phyloP scores from a whole-genome alignment of 176 grass and related monocot species.

The Zoysia japonica region DNA sequence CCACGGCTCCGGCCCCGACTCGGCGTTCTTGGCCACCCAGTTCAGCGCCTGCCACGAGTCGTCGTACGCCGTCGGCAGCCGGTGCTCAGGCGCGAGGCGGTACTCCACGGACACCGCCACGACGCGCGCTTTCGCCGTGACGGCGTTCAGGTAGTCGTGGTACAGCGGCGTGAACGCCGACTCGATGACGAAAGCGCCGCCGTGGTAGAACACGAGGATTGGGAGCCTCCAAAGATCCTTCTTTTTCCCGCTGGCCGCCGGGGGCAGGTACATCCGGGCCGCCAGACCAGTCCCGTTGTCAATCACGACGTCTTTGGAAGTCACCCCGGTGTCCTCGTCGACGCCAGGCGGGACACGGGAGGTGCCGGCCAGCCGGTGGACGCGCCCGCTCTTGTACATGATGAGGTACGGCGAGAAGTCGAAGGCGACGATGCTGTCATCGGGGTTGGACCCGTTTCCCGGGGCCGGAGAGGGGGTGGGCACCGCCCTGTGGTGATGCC shows the following conservation, averaged over 20 bases:
- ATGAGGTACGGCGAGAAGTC: slow-evolving; percentile 68
- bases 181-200: slow-evolving; percentile 82
- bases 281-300: slow-evolving; percentile 37
- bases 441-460: slow-evolving; percentile 45
- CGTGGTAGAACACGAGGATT: slow-evolving; percentile 66
- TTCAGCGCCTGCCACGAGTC: slow-evolving; percentile 72
- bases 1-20: slow-evolving; percentile 56
- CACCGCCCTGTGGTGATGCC: slow-evolving; percentile 14
- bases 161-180: slow-evolving; percentile 82
- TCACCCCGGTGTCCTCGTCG: slow-evolving; percentile 50
- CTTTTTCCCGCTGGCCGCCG: background rate
- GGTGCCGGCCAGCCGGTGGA: slow-evolving; percentile 50
- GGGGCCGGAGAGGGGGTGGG: slow-evolving; percentile 1
- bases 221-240: slow-evolving; percentile 39
- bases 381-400: slow-evolving; percentile 66
- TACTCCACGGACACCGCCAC: slow-evolving; percentile 82
- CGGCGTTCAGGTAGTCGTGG: slow-evolving; percentile 68
- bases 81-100: slow-evolving; percentile 78
- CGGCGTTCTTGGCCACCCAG: slow-evolving; percentile 53
- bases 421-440: slow-evolving; percentile 57
- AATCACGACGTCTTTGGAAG: slow-evolving; percentile 66
- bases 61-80: slow-evolving; percentile 65
- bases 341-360: slow-evolving; percentile 38
- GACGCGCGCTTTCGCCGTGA: slow-evolving; percentile 52
- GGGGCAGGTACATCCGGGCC: slow-evolving; percentile 65